These are phyloP conservation scores for Neurospora crassa DNA, from an alignment of 2,329 filamentous ascomycete genomes.

Conservation along the genomic window DNA sequence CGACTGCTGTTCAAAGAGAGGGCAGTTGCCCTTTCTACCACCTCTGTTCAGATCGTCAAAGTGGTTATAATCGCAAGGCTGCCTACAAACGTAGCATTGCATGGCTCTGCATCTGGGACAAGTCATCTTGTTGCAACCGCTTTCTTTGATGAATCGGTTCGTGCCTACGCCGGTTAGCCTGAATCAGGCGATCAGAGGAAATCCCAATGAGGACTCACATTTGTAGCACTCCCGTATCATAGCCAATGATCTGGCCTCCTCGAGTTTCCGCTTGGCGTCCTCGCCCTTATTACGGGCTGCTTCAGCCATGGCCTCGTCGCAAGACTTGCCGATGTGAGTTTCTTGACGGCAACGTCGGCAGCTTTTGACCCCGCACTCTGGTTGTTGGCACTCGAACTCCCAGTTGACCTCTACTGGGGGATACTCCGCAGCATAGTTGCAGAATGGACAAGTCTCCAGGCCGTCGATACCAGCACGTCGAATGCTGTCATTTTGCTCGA, in stretches of 20 bases:
- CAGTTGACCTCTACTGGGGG: constrained; percentile 56
- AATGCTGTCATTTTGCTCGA: constrained; percentile 63
- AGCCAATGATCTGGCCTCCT: constrained; percentile 77
- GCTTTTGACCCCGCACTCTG: constrained; percentile 52
- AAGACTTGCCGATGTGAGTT: constrained; percentile 64
- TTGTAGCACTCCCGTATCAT: constrained; percentile 68
- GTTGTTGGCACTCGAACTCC: constrained; percentile 64
- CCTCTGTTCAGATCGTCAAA: constrained; percentile 48
- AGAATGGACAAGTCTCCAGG: constrained; percentile 71
- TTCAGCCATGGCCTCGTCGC: constrained; percentile 44
- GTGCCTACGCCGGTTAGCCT: constrained; percentile 32
- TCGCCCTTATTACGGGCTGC: constrained; percentile 45
- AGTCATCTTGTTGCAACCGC: constrained; percentile 76
- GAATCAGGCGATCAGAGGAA: not conserved
- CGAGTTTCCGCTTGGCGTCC: constrained; percentile 55
- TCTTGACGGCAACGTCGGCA: constrained; percentile 59
- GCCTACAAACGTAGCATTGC: constrained; percentile 64
- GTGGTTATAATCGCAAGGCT: constrained; percentile 58
- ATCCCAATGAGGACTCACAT: constrained; percentile 27
- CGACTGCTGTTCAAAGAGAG: constrained; percentile 51
- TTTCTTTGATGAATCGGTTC: constrained; percentile 69
- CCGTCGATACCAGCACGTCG: constrained; percentile 61
- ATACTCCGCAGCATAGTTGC: constrained; percentile 68
- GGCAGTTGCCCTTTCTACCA: constrained; percentile 47
- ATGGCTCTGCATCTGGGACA: constrained; percentile 49